Percentiles rank a stretch among this genome's conserved stretches.
These are phyloP conservation scores for Claviceps fusiformis DNA, from an alignment of 2,329 filamentous ascomycete species.

Conservation along the genomic window DNA sequence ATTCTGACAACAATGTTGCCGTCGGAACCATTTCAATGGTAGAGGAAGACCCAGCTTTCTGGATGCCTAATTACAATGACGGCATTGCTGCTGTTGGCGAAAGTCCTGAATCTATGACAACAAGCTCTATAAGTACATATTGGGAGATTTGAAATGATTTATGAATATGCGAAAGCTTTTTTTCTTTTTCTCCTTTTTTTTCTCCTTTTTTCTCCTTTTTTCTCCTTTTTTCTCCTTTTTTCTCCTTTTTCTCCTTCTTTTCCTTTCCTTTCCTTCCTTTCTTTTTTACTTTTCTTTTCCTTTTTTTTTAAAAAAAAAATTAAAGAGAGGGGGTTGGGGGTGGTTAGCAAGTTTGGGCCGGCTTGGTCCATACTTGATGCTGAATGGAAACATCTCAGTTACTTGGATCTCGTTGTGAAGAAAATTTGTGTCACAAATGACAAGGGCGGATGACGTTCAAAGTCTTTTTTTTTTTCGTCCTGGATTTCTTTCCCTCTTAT, in stretches of 20 bases:
- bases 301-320: too few species aligned
- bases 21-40: constrained; percentile 32
- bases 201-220: too few species aligned
- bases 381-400: not conserved
- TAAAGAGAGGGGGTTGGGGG: too few species aligned
- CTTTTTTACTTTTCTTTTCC: too few species aligned
- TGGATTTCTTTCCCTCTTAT: not conserved
- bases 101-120: constrained; percentile 20
- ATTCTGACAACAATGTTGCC: constrained; percentile 24
- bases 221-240: too few species aligned
- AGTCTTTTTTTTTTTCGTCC: not conserved
- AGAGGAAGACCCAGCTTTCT: constrained; percentile 37
- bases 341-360: not conserved
- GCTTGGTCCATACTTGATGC: not conserved
- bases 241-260: too few species aligned
- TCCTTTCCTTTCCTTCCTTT: too few species aligned
- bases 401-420: not conserved
- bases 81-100: constrained; percentile 23
- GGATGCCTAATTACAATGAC: constrained; percentile 33
- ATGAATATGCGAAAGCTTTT: not conserved
- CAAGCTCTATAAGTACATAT: constrained; percentile 18
- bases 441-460: not conserved
- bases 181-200: not conserved
- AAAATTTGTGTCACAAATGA: not conserved
- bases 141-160: constrained; percentile 21